These are phyloP conservation scores for Neltuma alba DNA, from an alignment of 306 rosid species.

Conservation along the genomic window DNA sequence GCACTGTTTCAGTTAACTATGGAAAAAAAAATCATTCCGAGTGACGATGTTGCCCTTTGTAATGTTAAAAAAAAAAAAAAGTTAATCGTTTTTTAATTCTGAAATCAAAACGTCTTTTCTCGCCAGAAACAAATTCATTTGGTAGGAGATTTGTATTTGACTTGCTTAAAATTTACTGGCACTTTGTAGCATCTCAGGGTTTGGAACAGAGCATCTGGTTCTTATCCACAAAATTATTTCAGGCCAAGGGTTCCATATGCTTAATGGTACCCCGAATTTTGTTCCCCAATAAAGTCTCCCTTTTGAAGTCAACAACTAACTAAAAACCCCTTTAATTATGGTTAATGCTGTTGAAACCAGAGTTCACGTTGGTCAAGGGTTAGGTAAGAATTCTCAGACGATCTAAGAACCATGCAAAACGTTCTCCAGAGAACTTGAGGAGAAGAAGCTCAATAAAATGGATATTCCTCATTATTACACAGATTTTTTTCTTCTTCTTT, in stretches of 20 bases:
- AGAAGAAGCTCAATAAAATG: slow-evolving; percentile 4
- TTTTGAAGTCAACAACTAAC: slow-evolving; percentile 33
- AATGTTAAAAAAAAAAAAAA: neutral
- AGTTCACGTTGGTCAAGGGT: slow-evolving; percentile 32
- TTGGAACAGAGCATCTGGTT: slow-evolving; percentile 54
- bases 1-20: slow-evolving; percentile 31
- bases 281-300: neutral
- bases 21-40: neutral
- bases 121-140: neutral
- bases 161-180: slow-evolving; percentile 41
- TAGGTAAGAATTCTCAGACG: slow-evolving; percentile 18
- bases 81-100: neutral
- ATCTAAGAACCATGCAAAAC: slow-evolving; percentile 27
- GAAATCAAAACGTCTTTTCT: neutral
- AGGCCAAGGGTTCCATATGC: slow-evolving; percentile 37
- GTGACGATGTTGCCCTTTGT: slow-evolving; percentile 4
- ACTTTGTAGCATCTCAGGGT: slow-evolving; percentile 37
- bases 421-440: slow-evolving; percentile 25
- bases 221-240: slow-evolving; percentile 57
- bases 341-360: slow-evolving; percentile 17
- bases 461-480: slow-evolving; percentile 34
- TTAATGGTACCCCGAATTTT: slow-evolving; percentile 33
- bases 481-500: neutral
- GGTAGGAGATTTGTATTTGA: slow-evolving; percentile 38
- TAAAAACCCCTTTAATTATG: slow-evolving; percentile 37